A percentile compares a stretch with the other conserved stretches of the same genome.
phyloP scores from a whole-genome alignment of 2,329 filamentous ascomycete species.

The Cladosporium colombiae region DNA sequence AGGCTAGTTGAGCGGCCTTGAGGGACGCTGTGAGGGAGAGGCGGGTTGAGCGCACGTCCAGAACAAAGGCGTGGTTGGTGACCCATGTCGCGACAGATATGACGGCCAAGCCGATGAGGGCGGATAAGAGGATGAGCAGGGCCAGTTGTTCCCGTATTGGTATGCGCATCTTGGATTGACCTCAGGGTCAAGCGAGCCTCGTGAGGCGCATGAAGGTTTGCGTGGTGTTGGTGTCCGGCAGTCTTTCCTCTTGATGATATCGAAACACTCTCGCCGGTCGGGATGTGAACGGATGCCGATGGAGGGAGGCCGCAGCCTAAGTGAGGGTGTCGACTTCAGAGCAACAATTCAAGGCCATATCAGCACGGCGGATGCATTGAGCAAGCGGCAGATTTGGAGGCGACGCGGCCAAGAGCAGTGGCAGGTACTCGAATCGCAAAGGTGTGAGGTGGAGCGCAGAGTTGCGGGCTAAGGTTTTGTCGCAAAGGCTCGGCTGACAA shows the following conservation, averaged over 20 bases:
- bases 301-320: conserved; percentile 2
- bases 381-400: neutral
- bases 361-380: conserved; percentile 5
- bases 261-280: neutral
- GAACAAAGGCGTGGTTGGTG: conserved; percentile 63
- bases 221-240: neutral
- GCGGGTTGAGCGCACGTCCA: conserved; percentile 55
- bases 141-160: conserved; percentile 86
- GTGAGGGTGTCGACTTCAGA: neutral
- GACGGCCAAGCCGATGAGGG: conserved; percentile 73
- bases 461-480: neutral
- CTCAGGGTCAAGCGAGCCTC: conserved; percentile 6
- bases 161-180: conserved; percentile 65
- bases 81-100: conserved; percentile 73
- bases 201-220: conserved; percentile 18
- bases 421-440: neutral
- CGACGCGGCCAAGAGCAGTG: neutral
- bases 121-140: conserved; percentile 72
- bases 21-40: conserved; percentile 80
- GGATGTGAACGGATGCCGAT: neutral
- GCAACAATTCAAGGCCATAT: conserved; percentile 3
- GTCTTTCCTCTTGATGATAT: neutral
- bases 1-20: conserved; percentile 78
- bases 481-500: conserved; percentile 12
- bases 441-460: neutral